Base-by-base conservation (phyloP, 768 basidiomycete species). In the Tricholomella constricta region DNA sequence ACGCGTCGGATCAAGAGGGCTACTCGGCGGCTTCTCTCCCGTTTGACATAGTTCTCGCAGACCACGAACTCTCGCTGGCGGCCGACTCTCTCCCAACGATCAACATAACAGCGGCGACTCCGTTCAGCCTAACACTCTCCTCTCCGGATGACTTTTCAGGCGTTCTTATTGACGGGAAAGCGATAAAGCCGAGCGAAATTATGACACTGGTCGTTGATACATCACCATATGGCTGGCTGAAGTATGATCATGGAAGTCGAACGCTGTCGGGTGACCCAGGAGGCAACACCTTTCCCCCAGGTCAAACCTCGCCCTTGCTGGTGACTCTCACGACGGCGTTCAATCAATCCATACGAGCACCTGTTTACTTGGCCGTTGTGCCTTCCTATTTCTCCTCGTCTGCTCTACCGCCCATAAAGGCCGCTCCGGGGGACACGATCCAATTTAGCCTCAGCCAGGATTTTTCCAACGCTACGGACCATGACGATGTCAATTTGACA, bases 1-100 rank as follows among this genome's bases (percentile, higher is more conserved):
- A 82, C 61, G 91, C 80, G 4, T 86, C 89, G 40, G 91, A 93
- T 59, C 76, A 82, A 56, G 75, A 80, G 60, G 91, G 91, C 6
- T 92, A 86, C 61, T 81, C 81, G 10, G 85, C 88, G 34, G 71
- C 72, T 8, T 69, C 68, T 15, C 67, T 86, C 20, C 72, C 77
- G 9, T 94, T 96, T 66, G 75, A 79, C 61, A 60, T 95, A 27
- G 76, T 86, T 44, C 71, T 93, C 29, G 83, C 89, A 2, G 66
- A 73, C 17, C 85, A 92, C 64, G 87, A 93, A 51, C 71, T 95
- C 51, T 82, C 83, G 40, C 59, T 77, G 40, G 59, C 73, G 6
- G 65, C 69, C 10, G 45, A 65, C 11, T 65, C 79, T 34, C 77
- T 89, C 15, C 81, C 84, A 10, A 81, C 81, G 6, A 78, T 92